Evolutionary conservation across 139 green algal species (phyloP).

Genomic region (Dunaliella sp.): DNA sequence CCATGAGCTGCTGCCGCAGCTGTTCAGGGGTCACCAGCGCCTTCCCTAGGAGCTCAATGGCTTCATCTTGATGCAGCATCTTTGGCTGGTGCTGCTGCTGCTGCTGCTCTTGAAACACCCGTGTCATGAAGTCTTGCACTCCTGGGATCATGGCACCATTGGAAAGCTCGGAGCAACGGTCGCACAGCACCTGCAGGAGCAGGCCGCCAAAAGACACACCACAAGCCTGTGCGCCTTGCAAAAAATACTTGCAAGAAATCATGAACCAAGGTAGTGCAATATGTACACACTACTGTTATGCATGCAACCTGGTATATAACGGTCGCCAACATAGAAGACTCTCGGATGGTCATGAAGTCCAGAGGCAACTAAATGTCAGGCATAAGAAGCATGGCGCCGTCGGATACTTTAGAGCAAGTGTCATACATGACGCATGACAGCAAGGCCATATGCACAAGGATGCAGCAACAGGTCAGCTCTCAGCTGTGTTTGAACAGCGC

Average conservation of each 20-base stretch:
- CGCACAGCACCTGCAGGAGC: slow-evolving; percentile 53
- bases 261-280: too few relatives aligned
- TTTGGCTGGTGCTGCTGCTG: slow-evolving; percentile 3
- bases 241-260: too few relatives aligned
- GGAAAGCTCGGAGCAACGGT: slow-evolving; percentile 74
- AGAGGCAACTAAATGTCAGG: background rate
- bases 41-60: slow-evolving; percentile 38
- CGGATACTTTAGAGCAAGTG: too few relatives aligned
- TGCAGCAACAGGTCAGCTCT: too few relatives aligned
- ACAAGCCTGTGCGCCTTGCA: background rate
- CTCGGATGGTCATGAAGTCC: background rate
- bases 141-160: slow-evolving; percentile 83
- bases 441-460: too few relatives aligned
- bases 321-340: background rate
- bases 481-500: too few relatives aligned
- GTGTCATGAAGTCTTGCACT: slow-evolving; percentile 55
- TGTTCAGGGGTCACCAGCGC: slow-evolving; percentile 72
- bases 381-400: too few relatives aligned
- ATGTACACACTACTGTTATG: background rate
- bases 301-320: background rate
- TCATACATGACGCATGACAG: too few relatives aligned
- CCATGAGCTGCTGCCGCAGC: slow-evolving; percentile 64
- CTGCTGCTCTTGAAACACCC: slow-evolving; percentile 9
- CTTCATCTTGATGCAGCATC: background rate
- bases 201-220: background rate